These are phyloP conservation scores for Candida silvatica DNA, from an alignment of 805 yeast species.

Conservation along the genomic window DNA sequence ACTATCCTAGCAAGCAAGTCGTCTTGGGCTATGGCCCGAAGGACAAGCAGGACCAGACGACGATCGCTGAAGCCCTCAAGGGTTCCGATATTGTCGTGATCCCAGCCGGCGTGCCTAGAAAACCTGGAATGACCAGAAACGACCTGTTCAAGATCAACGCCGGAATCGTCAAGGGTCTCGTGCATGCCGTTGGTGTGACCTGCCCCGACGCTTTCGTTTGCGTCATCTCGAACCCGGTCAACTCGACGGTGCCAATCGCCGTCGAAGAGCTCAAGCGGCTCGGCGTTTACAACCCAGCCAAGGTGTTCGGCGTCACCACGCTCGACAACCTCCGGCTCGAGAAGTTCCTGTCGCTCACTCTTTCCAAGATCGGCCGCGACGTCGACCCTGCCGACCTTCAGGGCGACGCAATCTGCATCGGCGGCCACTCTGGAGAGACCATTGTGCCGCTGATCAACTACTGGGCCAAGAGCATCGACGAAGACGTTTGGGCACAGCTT, in stretches of 20 bases:
- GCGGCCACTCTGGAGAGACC: slow-evolving; percentile 52
- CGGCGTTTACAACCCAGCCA: slow-evolving; percentile 43
- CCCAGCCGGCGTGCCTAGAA: slow-evolving; percentile 60
- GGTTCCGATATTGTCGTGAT: slow-evolving; percentile 44
- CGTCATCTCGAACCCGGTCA: slow-evolving; percentile 53
- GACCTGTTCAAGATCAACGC: slow-evolving; percentile 55
- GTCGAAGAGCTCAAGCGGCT: slow-evolving; percentile 46
- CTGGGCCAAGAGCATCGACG: slow-evolving; percentile 30
- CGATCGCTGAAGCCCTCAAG: slow-evolving; percentile 36
- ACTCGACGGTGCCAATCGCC: slow-evolving; percentile 53
- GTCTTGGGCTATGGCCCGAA: slow-evolving; percentile 19
- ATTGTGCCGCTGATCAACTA: slow-evolving; percentile 39
- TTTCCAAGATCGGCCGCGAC: slow-evolving; percentile 4
- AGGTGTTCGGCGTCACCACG: slow-evolving; percentile 51
- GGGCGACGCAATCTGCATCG: slow-evolving; percentile 41
- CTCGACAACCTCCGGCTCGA: slow-evolving; percentile 50
- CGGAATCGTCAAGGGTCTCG: slow-evolving; percentile 40
- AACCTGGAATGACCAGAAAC: slow-evolving; percentile 61
- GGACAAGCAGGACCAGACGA: slow-evolving; percentile 18
- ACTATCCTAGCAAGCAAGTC: slow-evolving; percentile 38
- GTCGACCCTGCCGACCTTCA: slow-evolving; percentile 22
- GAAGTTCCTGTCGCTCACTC: slow-evolving; percentile 34
- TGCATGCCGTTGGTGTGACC: slow-evolving; percentile 38
- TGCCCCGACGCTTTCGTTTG: slow-evolving; percentile 46
- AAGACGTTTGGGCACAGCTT: slow-evolving; percentile 35